phyloP scores from a whole-genome alignment of 2,329 filamentous ascomycete genomes.

The Apiospora malaysiana region DNA sequence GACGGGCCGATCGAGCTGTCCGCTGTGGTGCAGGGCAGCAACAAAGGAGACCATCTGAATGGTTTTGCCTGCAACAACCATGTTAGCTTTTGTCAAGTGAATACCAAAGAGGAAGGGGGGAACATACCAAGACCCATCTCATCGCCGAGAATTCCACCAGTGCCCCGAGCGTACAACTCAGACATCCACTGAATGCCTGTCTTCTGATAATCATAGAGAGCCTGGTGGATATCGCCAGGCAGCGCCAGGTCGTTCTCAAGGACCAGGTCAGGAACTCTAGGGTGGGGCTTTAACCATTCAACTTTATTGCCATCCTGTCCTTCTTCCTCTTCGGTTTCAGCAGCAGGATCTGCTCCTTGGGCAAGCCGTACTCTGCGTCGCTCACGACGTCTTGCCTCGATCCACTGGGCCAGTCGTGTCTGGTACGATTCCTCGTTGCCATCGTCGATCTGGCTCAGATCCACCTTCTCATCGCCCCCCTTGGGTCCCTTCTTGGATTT shows the following conservation, averaged over 20 bases:
- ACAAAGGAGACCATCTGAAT: slow-evolving; percentile 76
- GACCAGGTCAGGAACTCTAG: slow-evolving; percentile 75
- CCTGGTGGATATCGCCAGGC: slow-evolving; percentile 91
- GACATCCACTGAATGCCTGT: slow-evolving; percentile 96
- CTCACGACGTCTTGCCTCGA: slow-evolving; percentile 65
- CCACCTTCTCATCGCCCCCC: slow-evolving; percentile 49
- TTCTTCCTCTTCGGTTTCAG: slow-evolving; percentile 48
- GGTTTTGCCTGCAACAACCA: slow-evolving; percentile 67
- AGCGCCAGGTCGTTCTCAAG: slow-evolving; percentile 79
- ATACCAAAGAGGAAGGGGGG: background rate
- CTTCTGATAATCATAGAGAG: slow-evolving; percentile 95
- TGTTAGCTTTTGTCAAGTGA: background rate
- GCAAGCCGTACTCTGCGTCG: slow-evolving; percentile 49
- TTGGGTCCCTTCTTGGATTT: slow-evolving; percentile 29
- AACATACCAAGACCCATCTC: slow-evolving; percentile 89
- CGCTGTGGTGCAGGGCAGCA: slow-evolving; percentile 90
- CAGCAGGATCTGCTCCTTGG: slow-evolving; percentile 28
- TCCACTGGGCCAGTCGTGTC: slow-evolving; percentile 76
- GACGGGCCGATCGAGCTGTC: slow-evolving; percentile 80
- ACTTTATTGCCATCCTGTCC: slow-evolving; percentile 51
- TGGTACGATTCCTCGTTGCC: slow-evolving; percentile 86
- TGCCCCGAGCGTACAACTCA: slow-evolving; percentile 86
- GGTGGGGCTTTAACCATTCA: slow-evolving; percentile 87
- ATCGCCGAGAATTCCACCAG: slow-evolving; percentile 94
- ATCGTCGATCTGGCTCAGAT: slow-evolving; percentile 75